Percentiles rank a stretch among this genome's conserved stretches.
Conservation (phyloP, 2,329 filamentous ascomycete species). For the Alternaria rosae region DNA sequence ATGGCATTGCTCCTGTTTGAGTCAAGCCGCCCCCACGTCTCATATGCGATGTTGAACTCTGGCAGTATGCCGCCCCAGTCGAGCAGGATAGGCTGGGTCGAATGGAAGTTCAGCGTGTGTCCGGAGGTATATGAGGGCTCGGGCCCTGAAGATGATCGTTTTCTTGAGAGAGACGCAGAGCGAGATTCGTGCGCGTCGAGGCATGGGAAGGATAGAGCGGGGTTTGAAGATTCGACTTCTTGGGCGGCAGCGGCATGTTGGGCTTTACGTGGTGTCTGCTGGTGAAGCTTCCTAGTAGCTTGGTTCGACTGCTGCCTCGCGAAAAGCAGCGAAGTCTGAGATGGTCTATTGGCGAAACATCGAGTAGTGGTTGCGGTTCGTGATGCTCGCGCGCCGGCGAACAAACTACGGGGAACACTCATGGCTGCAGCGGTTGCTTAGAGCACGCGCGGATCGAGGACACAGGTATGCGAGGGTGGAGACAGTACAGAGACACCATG, state of each 20-base stretch:
- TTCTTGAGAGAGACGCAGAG: conserved; percentile 75
- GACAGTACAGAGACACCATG: conserved; percentile 18
- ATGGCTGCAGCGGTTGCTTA: conserved; percentile 23
- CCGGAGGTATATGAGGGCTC: conserved; percentile 95
- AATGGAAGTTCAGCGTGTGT: conserved; percentile 79
- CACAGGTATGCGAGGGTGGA: conserved; percentile 14
- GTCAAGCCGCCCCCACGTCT: conserved; percentile 88
- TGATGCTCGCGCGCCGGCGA: conserved; percentile 31
- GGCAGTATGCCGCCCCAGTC: conserved; percentile 96
- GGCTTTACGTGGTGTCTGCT: conserved; percentile 35
- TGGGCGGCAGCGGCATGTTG: conserved; percentile 32
- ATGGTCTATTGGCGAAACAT: conserved; percentile 12
- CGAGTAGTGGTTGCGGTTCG: conserved; percentile 17
- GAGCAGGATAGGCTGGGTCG: conserved; percentile 75
- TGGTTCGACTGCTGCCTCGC: conserved; percentile 32
- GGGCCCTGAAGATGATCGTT: conserved; percentile 74
- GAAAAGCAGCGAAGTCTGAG: conserved; percentile 17
- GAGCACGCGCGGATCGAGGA: conserved; percentile 2
- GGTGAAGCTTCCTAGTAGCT: conserved; percentile 38
- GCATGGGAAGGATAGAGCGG: conserved; percentile 52
- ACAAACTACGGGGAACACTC: conserved; percentile 41
- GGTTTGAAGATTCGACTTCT: conserved; percentile 48
- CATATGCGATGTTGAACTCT: conserved; percentile 89
- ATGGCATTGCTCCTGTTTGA: conserved; percentile 85
- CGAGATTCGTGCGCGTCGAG: conserved; percentile 53